These are phyloP conservation scores for Lachancea nothofagi DNA, from an alignment of 805 yeast genomes.

Conservation along the genomic window DNA sequence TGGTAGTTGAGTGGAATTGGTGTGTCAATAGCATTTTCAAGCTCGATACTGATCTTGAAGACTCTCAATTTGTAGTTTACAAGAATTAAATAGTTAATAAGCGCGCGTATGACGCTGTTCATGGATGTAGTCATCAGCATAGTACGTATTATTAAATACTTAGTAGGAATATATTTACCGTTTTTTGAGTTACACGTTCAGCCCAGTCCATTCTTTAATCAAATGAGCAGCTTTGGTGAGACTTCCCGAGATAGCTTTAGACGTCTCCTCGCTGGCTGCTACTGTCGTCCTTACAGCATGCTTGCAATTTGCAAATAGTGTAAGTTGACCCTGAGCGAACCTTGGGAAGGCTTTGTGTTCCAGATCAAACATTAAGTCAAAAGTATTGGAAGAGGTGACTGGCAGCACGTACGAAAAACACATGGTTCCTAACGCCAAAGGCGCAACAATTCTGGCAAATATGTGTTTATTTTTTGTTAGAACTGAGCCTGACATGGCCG, in stretches of 20 bases:
- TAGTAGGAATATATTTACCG: not conserved
- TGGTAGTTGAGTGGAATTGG: conserved; percentile 34
- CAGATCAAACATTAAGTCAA: conserved; percentile 41
- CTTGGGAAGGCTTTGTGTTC: conserved; percentile 38
- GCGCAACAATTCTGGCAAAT: conserved; percentile 43
- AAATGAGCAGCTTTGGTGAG: conserved; percentile 3
- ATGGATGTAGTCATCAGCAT: not conserved
- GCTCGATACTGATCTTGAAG: conserved; percentile 16
- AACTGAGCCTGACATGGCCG: conserved; percentile 55
- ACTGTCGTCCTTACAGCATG: conserved; percentile 4
- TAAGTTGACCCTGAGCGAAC: conserved; percentile 23
- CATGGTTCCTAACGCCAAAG: conserved; percentile 45
- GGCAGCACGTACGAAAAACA: conserved; percentile 56
- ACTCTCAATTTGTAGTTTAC: conserved; percentile 11
- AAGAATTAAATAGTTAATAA: conserved; percentile 2
- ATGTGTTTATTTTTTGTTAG: conserved; percentile 50
- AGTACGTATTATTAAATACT: too few relatives aligned
- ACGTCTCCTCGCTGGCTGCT: not conserved
- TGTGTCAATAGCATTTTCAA: conserved; percentile 27
- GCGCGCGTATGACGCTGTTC: not conserved
- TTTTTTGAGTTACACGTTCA: conserved; percentile 13
- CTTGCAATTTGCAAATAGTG: conserved; percentile 7
- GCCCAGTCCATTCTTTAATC: conserved; percentile 23
- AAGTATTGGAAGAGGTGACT: conserved; percentile 47
- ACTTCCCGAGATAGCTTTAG: conserved; percentile 3